Base-by-base conservation (phyloP, 805 yeast genomes). In the Cyberlindnera galapagoensis region DNA sequence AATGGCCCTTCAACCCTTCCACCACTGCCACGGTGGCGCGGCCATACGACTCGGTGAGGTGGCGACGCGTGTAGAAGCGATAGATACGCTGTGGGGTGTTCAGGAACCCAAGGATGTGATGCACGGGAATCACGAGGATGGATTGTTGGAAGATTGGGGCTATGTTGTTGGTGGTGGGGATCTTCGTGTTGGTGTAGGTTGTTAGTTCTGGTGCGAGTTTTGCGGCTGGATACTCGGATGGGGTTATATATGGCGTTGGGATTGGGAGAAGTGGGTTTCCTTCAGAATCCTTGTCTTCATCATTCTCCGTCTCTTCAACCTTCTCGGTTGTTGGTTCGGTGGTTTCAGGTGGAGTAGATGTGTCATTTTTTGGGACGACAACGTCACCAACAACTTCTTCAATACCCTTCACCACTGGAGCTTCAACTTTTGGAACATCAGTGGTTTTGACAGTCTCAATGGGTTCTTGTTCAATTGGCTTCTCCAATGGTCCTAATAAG, bases 401-500 rank as follows among this genome's bases (percentile, higher is more conserved):
- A 6, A 33, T 25, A 6, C 36, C 18, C 26, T 33, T 26, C 21
- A 36, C 38, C 9, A 18, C 26, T 10, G 42, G 45, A 3, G 37
- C 36, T 7, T 10, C 26, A 28, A 23, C 15, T 30, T 33, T 26
- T 2, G 16, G 21, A 13, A 12, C 26, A 12, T 33, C 38, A 28
- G 18, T 18, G 7, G 28, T 24, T 21, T 18, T 31, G 17, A 22
- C 21, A 9, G 18, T 13, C 22, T 35, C 25, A 24, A 29, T 25
- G 10, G 26, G 30, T 10, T 21, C 28, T 10, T 24, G 8, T 26
- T 42, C 49, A n/a, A 47, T 3, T 22, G 80, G 75, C 35, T 63
- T 57, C 11, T 72, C 86, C 37, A 90, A 62, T 2, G 97, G 97
- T 0, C 98, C 98, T 28, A 92, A 59, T 52, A 92, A 67, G 6